Evolutionary conservation across 805 yeast species (phyloP).

Genomic region (Saccharomycopsis sp.): DNA sequence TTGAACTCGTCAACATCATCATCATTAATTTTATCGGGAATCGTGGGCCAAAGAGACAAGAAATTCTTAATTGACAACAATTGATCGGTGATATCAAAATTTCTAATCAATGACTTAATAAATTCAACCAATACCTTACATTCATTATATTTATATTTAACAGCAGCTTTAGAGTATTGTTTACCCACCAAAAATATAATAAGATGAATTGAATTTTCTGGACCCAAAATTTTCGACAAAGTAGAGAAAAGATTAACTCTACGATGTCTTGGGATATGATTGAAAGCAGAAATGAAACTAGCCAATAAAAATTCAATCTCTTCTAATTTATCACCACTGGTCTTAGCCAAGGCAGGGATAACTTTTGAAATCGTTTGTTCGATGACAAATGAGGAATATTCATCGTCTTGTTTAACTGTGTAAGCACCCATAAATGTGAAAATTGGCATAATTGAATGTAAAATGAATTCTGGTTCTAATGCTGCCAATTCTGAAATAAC

Average conservation of each 20-base stretch:
- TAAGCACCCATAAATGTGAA: conserved; percentile 99
- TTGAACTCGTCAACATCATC: conserved; percentile 30
- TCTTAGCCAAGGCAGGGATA: conserved; percentile 76
- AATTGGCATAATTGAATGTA: conserved; percentile 98
- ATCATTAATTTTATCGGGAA: conserved; percentile 31
- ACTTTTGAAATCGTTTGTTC: conserved; percentile 87
- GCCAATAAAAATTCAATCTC: conserved; percentile 81
- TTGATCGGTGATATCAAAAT: conserved; percentile 64
- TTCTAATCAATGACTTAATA: conserved; percentile 57
- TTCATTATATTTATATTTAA: conserved; percentile 56
- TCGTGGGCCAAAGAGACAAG: conserved; percentile 38
- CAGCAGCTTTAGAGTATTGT: conserved; percentile 53
- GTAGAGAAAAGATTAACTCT: conserved; percentile 79
- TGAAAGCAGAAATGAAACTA: conserved; percentile 89
- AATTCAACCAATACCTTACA: conserved; percentile 66
- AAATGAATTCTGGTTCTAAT: conserved; percentile 80
- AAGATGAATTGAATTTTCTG: conserved; percentile 57
- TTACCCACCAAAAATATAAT: conserved; percentile 75
- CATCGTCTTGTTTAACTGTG: conserved; percentile 94
- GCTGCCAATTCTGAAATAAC: conserved; percentile 85
- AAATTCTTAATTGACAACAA: conserved; percentile 46
- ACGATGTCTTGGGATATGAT: conserved; percentile 94
- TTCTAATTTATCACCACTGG: conserved; percentile 37
- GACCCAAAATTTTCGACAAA: conserved; percentile 67
- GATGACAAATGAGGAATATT: conserved; percentile 84